Evolutionary conservation across 2,329 filamentous ascomycete species (phyloP).

Genomic region (Purpureocillium takamizusanense): DNA sequence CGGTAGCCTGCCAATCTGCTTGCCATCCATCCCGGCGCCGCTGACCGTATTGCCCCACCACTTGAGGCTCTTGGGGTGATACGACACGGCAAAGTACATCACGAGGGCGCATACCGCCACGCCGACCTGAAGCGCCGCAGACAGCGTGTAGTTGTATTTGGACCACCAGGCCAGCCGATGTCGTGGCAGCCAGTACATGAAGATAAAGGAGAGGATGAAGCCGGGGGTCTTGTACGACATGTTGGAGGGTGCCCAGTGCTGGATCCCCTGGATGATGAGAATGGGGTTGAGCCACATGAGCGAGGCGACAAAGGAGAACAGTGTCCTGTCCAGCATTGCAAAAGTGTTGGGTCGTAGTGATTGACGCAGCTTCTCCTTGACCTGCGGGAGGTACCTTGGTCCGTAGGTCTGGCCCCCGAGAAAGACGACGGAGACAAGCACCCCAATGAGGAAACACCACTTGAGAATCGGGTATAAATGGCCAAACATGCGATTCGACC

Average conservation of each 20-base stretch:
- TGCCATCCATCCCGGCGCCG: constrained; percentile 12
- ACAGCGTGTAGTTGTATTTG: constrained; percentile 37
- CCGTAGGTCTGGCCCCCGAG: constrained; percentile 8
- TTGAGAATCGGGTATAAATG: constrained; percentile 29
- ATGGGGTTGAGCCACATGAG: constrained; percentile 32
- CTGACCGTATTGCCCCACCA: constrained; percentile 34
- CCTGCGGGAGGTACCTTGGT: constrained; percentile 15
- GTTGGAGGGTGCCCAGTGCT: constrained; percentile 34
- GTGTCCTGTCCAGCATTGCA: constrained; percentile 21
- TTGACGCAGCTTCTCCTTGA: constrained; percentile 18
- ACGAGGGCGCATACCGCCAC: constrained; percentile 31
- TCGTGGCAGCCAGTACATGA: constrained; percentile 27
- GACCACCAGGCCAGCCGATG: constrained; percentile 32
- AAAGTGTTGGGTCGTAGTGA: constrained; percentile 21
- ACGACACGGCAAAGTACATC: constrained; percentile 32
- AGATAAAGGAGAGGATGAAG: constrained; percentile 29
- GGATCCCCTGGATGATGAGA: constrained; percentile 30
- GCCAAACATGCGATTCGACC: constrained; percentile 36
- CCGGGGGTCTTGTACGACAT: constrained; percentile 33
- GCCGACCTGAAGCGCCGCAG: constrained; percentile 30
- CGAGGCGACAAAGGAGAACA: constrained; percentile 27
- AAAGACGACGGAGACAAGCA: constrained; percentile 25
- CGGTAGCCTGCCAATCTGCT: constrained; percentile 9
- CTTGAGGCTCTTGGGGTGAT: constrained; percentile 17
- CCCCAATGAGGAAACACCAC: constrained; percentile 32